Conservation (phyloP, 2,329 filamentous ascomycete genomes). For the Claviceps sp. region DNA sequence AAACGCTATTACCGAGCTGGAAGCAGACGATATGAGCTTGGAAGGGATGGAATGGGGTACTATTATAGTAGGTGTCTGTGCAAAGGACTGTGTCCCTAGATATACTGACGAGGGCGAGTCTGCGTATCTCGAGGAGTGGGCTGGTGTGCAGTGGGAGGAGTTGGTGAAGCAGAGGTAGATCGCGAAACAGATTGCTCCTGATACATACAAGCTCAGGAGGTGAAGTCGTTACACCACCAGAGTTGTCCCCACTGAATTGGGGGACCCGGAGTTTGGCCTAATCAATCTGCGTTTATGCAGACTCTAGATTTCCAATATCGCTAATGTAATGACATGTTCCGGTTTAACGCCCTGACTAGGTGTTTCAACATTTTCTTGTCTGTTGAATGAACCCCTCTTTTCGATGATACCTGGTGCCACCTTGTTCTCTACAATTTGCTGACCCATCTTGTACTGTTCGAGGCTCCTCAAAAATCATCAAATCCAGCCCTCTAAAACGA, state of each 20-base stretch:
- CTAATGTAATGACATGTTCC: slow-evolving; percentile 21
- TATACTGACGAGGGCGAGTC: slow-evolving; percentile 47
- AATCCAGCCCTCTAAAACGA: not conserved
- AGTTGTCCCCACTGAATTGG: slow-evolving; percentile 7
- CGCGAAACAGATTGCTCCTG: not conserved
- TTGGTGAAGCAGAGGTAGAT: slow-evolving; percentile 26
- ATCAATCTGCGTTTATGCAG: slow-evolving; percentile 14
- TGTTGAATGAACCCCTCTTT: slow-evolving; percentile 17
- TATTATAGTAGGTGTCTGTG: slow-evolving; percentile 75
- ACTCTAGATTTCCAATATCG: slow-evolving; percentile 19
- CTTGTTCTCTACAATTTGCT: not conserved
- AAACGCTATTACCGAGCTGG: slow-evolving; percentile 77
- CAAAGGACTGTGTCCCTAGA: slow-evolving; percentile 56
- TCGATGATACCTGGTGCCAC: not conserved
- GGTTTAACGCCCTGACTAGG: slow-evolving; percentile 21
- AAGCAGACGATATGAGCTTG: slow-evolving; percentile 56
- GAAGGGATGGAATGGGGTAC: slow-evolving; percentile 99
- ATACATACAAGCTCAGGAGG: slow-evolving; percentile 8
- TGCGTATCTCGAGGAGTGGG: slow-evolving; percentile 88
- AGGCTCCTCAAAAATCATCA: not conserved
- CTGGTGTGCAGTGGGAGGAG: slow-evolving; percentile 97
- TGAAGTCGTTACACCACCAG: not conserved
- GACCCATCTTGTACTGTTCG: not conserved
- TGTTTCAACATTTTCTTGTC: slow-evolving; percentile 14
- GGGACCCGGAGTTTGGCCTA: not conserved